Percentiles rank a stretch among this genome's conserved stretches.
These are phyloP conservation scores for Auricularia auricula-judae DNA, from an alignment of 768 basidiomycete genomes.

Conservation along the genomic window DNA sequence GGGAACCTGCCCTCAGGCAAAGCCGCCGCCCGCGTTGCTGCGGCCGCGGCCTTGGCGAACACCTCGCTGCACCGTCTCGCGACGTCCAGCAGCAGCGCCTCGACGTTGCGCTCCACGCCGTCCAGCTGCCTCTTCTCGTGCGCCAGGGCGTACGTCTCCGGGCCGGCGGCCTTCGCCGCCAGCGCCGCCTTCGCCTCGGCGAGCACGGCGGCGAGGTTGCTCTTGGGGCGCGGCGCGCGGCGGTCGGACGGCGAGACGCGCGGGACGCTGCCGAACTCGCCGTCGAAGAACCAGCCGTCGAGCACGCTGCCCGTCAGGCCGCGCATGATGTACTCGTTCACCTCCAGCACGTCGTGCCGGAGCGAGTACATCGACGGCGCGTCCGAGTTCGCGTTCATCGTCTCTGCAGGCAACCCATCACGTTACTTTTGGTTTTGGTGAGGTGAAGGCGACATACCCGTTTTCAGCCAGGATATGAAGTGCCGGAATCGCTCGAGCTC, in stretches of 20 bases:
- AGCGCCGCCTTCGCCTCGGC: constrained; percentile 38
- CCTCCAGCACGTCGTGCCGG: constrained; percentile 68
- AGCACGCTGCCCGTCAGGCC: constrained; percentile 58
- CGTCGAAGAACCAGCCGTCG: constrained; percentile 71
- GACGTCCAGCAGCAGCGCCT: constrained; percentile 51
- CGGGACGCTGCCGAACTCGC: constrained; percentile 22
- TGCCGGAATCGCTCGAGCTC: constrained; percentile 67
- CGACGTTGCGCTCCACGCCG: constrained; percentile 57
- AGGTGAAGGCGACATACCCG: not conserved
- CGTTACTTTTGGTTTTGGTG: not conserved
- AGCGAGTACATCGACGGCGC: constrained; percentile 31
- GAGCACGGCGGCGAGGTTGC: constrained; percentile 30
- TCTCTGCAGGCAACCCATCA: constrained; percentile 23
- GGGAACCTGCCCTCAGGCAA: not conserved
- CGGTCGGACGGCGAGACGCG: constrained; percentile 38
- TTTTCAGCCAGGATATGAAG: constrained; percentile 70
- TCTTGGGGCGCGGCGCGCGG: constrained; percentile 29
- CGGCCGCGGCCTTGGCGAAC: constrained; percentile 52
- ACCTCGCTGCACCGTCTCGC: constrained; percentile 47
- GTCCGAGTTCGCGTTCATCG: constrained; percentile 33
- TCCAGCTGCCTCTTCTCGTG: constrained; percentile 40
- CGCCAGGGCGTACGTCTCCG: constrained; percentile 16
- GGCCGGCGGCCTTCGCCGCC: constrained; percentile 18
- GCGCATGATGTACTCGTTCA: constrained; percentile 65
- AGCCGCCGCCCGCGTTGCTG: constrained; percentile 32